Evolutionary conservation across 805 yeast genomes (phyloP).

Genomic region (Saccharomyces kudriavzevii): DNA sequence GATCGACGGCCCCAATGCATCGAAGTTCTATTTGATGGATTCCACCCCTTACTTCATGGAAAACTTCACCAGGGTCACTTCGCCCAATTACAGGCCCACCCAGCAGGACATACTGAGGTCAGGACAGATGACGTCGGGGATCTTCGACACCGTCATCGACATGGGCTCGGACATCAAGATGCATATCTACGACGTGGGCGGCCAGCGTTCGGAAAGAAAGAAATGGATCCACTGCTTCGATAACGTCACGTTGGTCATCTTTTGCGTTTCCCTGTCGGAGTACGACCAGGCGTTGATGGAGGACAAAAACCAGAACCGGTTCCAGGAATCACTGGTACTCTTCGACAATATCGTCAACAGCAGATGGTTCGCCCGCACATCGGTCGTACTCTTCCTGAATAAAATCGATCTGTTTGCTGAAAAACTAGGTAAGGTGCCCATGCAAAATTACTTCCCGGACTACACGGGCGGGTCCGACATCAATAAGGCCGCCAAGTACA

Average conservation of each 20-base stretch:
- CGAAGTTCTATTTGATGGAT: slow-evolving; percentile 75
- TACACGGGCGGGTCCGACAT: slow-evolving; percentile 86
- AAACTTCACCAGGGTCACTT: slow-evolving; percentile 48
- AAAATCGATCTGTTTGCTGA: slow-evolving; percentile 87
- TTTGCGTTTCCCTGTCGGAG: slow-evolving; percentile 85
- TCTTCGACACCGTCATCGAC: slow-evolving; percentile 71
- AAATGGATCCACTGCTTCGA: slow-evolving; percentile 98
- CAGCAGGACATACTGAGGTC: slow-evolving; percentile 76
- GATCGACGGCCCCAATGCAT: slow-evolving; percentile 46
- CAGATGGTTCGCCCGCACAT: slow-evolving; percentile 83
- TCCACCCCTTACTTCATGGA: slow-evolving; percentile 74
- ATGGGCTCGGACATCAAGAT: slow-evolving; percentile 55
- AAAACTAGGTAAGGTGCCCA: slow-evolving; percentile 71
- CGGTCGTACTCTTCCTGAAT: slow-evolving; percentile 78
- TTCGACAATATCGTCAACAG: slow-evolving; percentile 89
- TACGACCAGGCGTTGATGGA: slow-evolving; percentile 82
- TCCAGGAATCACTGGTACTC: slow-evolving; percentile 72
- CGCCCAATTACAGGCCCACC: slow-evolving; percentile 55
- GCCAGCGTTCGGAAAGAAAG: slow-evolving; percentile 90
- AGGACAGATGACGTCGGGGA: slow-evolving; percentile 88
- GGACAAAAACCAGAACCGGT: slow-evolving; percentile 63
- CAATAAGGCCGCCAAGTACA: slow-evolving; percentile 84
- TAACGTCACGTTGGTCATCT: slow-evolving; percentile 80
- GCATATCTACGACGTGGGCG: slow-evolving; percentile 82
- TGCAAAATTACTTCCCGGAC: slow-evolving; percentile 80